These are phyloP conservation scores for Clavispora carvajalis DNA, from an alignment of 805 yeast species.

Conservation along the genomic window DNA sequence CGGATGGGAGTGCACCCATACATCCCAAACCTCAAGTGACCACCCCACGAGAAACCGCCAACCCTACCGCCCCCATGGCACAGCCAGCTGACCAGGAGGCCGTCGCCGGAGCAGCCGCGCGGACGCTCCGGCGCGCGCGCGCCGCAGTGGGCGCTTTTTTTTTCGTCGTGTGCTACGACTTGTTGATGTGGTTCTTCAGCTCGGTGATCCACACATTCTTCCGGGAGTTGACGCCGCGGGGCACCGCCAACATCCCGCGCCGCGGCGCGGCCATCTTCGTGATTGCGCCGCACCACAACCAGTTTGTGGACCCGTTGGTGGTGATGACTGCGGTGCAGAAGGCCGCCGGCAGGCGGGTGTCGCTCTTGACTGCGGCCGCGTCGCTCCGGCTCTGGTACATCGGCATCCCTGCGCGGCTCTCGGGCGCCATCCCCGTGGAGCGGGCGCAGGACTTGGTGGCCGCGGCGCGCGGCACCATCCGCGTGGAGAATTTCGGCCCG, in stretches of 20 bases:
- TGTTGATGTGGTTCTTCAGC: slow-evolving; percentile 29
- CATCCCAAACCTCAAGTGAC: too few relatives aligned
- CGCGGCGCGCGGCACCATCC: slow-evolving; percentile 25
- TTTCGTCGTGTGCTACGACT: slow-evolving; percentile 19
- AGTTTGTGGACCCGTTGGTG: slow-evolving; percentile 36
- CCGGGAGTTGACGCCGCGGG: slow-evolving; percentile 35
- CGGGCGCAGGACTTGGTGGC: slow-evolving; percentile 36
- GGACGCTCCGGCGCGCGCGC: background rate
- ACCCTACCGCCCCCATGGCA: too few relatives aligned
- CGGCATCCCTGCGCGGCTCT: slow-evolving; percentile 28
- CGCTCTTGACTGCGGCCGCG: slow-evolving; percentile 34
- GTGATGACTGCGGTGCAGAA: slow-evolving; percentile 33
- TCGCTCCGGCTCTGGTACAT: slow-evolving; percentile 28
- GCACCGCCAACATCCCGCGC: slow-evolving; percentile 34
- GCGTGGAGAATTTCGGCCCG: slow-evolving; percentile 15
- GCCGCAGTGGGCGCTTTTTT: background rate
- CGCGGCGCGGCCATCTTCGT: slow-evolving; percentile 36
- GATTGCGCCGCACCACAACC: slow-evolving; percentile 41
- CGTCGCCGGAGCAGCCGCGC: too few relatives aligned
- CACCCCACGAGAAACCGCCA: too few relatives aligned
- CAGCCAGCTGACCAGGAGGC: too few relatives aligned
- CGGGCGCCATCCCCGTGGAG: slow-evolving; percentile 38
- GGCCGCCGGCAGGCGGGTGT: slow-evolving; percentile 25
- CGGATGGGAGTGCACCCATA: too few relatives aligned
- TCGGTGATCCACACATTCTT: slow-evolving; percentile 35